Evolutionary conservation across 176 grass and related monocot genomes (phyloP), one percentile per base, ranked within the genome.

Genomic region (Aegilops umbellulata): DNA sequence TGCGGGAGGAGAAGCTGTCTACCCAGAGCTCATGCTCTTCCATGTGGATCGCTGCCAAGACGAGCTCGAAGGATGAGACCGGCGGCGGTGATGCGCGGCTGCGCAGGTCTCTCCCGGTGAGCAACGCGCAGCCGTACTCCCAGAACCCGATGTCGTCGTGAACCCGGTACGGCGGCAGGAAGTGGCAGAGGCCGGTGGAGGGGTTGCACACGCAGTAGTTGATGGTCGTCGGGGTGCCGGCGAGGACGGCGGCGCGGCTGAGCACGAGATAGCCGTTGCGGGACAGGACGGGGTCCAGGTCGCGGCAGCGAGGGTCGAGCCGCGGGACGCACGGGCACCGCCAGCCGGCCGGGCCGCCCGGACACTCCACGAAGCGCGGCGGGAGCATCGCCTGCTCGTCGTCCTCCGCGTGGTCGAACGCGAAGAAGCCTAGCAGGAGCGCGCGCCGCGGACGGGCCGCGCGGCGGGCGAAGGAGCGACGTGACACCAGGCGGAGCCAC

Each of bases 351-450:
- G 39, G 39, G 69, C 20, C 35, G 11, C 1, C 4, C 35, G 35
- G 19, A 35, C 15, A 1, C 15, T 31, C 16, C 19, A 72, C 35
- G 35, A 72, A 72, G 69, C 69, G 69, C 35, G 69, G 69, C 20
- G 69, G 69, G 31, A 72, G 69, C 10, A 19, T 72, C 35, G 69
- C 35, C 20, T 42, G 35, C 9, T 72, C 35, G 36, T 72, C 36
- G 69, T 72, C 69, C 34, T 42, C 69, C 3, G 17, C 2, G 35
- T 72, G 69, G 69, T 72, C 69, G 69, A 72, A 72, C 5, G 69
- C 83, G 80, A 90, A 86, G 84, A 81, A 90, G 35, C 88, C 88
- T 6, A 77, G 64, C 30, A 84, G 88, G 14, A 35, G 88, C 10
- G 84, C 88, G 15, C 72, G 64, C n/a, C 60, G 22, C 22, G 58